Evolutionary conservation across 2,329 filamentous ascomycete genomes (phyloP), one percentile per base, ranked within the genome.

Genomic region (Drechslerella stenobrocha): DNA sequence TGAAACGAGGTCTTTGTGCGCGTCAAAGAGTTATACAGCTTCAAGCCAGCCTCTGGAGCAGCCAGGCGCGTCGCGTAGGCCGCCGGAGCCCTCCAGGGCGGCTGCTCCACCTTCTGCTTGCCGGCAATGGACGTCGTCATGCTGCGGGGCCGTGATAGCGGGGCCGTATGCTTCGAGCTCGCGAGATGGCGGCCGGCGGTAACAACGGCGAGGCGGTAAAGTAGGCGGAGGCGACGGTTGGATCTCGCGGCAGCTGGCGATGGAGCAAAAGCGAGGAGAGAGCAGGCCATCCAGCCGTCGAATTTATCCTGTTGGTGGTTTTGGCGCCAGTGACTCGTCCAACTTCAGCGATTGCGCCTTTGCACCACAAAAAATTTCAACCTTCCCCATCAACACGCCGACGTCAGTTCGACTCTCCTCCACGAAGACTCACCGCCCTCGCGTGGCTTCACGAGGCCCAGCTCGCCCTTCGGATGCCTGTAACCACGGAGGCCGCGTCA

Each of bases 1-100:
- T 86, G 78, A 74, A 95, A 93, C 2, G 85, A 82, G 44, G 86
- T 86, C 74, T 91, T 89, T 8, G 81, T 81, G 67, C 87, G 83
- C 8, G 89, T 87, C 73, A 95, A 79, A 3, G 87, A 90, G 78
- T 93, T 95, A 80, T 87, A 89, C 71, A 95, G 80, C 75, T 84
- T 87, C 72, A 95, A 79, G 47, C 63, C 56, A 13, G 56, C 23
- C 23, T 65, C 60, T 3, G 60, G 60, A 22, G 52, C 26, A 9
- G 60, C 52, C 83, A 77, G 73, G 80, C 79, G 80, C 82, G 81
- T 73, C 73, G 74, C 73, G 32, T 48, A 50, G 30, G 46, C 40
- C 70, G 52, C 70, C 70, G 47, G 11, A 52, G 23, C n/a, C 22
- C 52, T 26, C 64, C 64, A 69, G 24, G 64, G 64, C 18, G 64